Conservation (phyloP, 75 land plant genomes). For the Sequoiadendron giganteum region DNA sequence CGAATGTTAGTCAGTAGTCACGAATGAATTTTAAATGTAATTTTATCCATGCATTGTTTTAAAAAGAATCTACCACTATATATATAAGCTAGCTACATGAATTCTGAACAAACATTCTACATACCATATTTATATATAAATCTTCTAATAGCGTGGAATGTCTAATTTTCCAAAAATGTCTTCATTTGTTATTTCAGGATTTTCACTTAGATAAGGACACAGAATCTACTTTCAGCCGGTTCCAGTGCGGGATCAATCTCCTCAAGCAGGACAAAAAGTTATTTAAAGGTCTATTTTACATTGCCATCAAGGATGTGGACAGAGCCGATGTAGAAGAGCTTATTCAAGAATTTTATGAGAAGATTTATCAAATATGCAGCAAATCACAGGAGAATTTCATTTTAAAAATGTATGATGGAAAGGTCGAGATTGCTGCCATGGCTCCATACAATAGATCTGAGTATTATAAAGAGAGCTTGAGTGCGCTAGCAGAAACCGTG, state of each 20-base stretch:
- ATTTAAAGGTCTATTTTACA: constrained; percentile 33
- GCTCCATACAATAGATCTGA: constrained; percentile 31
- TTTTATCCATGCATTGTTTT: too few relatives aligned
- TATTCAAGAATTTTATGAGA: constrained; percentile 20
- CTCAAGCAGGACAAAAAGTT: constrained; percentile 34
- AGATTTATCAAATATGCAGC: constrained; percentile 24
- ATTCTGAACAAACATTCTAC: too few relatives aligned
- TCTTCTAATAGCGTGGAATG: too few relatives aligned
- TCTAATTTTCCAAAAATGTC: too few relatives aligned
- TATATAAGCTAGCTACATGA: too few relatives aligned
- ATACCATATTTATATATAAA: neutral
- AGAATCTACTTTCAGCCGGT: constrained; percentile 26
- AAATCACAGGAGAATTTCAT: constrained; percentile 28
- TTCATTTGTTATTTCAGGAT: too few relatives aligned
- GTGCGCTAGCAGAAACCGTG: too few relatives aligned
- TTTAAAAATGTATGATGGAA: constrained; percentile 33
- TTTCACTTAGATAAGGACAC: constrained; percentile 40
- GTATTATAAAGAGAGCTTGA: constrained; percentile 1
- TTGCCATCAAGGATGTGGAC: constrained; percentile 37
- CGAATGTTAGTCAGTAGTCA: too few relatives aligned
- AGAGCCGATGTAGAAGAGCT: constrained; percentile 37
- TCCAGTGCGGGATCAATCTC: constrained; percentile 29
- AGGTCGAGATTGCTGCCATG: constrained; percentile 28
- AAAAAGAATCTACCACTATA: too few relatives aligned
- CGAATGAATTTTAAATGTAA: too few relatives aligned